Percentiles rank a stretch among this genome's conserved stretches.
phyloP scores from a whole-genome alignment of 345 rosid species.

The Aquilaria malaccensis region DNA sequence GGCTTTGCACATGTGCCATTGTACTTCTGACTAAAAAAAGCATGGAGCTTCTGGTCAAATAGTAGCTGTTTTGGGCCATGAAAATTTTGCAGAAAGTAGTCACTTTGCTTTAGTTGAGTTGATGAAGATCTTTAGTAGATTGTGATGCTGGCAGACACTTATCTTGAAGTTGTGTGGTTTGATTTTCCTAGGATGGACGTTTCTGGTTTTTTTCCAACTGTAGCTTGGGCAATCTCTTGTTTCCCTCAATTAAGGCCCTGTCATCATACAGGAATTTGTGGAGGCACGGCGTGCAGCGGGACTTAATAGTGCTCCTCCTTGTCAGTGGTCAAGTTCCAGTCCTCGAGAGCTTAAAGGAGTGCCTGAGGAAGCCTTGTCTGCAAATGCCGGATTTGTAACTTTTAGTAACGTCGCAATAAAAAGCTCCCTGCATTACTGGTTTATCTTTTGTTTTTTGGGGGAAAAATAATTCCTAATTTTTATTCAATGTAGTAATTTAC shows the following conservation, averaged over 20 bases:
- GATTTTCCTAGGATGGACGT: background rate
- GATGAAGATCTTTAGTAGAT: too few species aligned
- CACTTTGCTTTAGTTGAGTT: too few species aligned
- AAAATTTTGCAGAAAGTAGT: too few species aligned
- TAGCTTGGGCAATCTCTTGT: constrained; percentile 12
- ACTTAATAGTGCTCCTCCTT: constrained; percentile 78
- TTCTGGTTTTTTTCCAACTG: background rate
- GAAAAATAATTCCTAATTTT: constrained; percentile 13
- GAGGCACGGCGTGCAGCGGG: constrained; percentile 82
- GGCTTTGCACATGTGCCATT: too few species aligned
- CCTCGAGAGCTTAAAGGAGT: constrained; percentile 66
- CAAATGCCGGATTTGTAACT: constrained; percentile 95
- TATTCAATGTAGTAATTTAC: constrained; percentile 49
- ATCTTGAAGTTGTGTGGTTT: background rate
- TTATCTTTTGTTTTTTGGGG: background rate
- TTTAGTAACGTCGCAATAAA: constrained; percentile 49
- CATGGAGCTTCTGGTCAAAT: too few species aligned
- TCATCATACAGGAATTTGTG: constrained; percentile 69
- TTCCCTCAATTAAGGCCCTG: constrained; percentile 6
- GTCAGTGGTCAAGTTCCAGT: constrained; percentile 74
- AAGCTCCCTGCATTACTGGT: background rate
- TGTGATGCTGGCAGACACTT: too few species aligned
- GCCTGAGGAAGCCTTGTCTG: constrained; percentile 64
- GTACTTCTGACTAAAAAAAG: too few species aligned
- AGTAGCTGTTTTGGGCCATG: too few species aligned